These are phyloP conservation scores for Groenewaldozyma auringiensis DNA, from an alignment of 1,139 yeast genomes.

Conservation along the genomic window DNA sequence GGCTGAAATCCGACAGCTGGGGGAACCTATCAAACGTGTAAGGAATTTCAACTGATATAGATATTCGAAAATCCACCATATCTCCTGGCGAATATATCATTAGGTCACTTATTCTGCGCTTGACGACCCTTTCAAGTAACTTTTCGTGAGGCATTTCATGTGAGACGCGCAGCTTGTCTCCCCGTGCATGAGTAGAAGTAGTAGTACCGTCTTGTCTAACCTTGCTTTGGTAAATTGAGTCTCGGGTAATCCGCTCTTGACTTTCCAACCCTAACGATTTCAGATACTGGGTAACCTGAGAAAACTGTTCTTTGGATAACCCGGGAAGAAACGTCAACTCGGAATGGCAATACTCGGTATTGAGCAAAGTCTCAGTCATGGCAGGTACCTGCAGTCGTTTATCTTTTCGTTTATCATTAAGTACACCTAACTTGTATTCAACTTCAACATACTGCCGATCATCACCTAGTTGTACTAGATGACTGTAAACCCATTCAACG, in stretches of 20 bases:
- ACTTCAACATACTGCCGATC: conserved; percentile 62
- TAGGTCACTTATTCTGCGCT: conserved; percentile 63
- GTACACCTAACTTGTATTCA: conserved; percentile 75
- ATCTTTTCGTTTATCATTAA: conserved; percentile 60
- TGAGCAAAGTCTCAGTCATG: conserved; percentile 64
- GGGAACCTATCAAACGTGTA: conserved; percentile 13
- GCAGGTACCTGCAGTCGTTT: conserved; percentile 63
- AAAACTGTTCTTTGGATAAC: conserved; percentile 60
- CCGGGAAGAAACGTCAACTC: conserved; percentile 63
- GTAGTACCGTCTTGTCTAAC: not conserved
- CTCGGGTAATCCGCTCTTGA: conserved; percentile 14
- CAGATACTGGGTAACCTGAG: conserved; percentile 49
- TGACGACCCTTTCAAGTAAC: conserved; percentile 56
- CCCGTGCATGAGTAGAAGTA: conserved; percentile 20
- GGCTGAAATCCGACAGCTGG: conserved; percentile 5
- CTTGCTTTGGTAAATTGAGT: conserved; percentile 15
- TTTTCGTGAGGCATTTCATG: conserved; percentile 23
- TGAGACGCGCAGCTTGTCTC: conserved; percentile 33
- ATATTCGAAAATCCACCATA: conserved; percentile 66
- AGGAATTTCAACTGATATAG: conserved; percentile 72
- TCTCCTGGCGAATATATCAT: conserved; percentile 70
- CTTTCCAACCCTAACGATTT: conserved; percentile 35
- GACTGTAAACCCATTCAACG: conserved; percentile 86
- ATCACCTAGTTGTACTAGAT: conserved; percentile 54
- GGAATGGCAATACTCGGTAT: conserved; percentile 44